These are phyloP conservation scores for Penicillium sclerotigenum DNA, from an alignment of 2,329 filamentous ascomycete species.

Conservation along the genomic window DNA sequence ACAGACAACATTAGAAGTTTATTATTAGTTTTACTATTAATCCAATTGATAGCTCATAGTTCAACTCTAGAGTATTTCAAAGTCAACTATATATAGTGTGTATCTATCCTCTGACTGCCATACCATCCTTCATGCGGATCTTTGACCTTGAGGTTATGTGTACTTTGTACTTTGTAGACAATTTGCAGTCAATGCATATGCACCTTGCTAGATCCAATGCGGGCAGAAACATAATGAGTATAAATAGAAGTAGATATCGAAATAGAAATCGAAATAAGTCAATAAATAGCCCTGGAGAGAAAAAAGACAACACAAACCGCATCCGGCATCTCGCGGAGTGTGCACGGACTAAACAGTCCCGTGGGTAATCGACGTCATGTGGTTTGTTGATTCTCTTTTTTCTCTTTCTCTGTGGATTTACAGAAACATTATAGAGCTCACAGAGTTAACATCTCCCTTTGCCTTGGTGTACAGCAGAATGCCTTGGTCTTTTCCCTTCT, in stretches of 20 bases:
- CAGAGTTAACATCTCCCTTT: neutral
- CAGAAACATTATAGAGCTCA: neutral
- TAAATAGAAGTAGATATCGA: neutral
- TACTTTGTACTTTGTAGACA: neutral
- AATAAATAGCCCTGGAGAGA: neutral
- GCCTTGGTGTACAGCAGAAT: constrained; percentile 16
- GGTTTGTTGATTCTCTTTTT: neutral
- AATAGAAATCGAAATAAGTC: neutral
- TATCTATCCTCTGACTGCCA: neutral
- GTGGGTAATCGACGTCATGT: constrained; percentile 23
- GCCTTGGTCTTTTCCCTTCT: constrained; percentile 32
- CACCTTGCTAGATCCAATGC: neutral
- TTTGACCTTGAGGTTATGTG: neutral
- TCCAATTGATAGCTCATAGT: neutral
- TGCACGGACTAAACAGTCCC: constrained; percentile 10
- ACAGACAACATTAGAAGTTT: neutral
- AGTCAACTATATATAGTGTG: neutral
- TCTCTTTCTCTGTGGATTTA: neutral
- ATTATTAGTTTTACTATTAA: neutral
- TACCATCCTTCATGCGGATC: neutral
- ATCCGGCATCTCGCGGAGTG: constrained; percentile 24
- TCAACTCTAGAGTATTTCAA: neutral
- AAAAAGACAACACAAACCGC: neutral
- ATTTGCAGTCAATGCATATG: neutral
- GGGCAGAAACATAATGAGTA: neutral